Evolutionary conservation across 805 yeast genomes (phyloP).

Genomic region (Schwanniomyces yamadae): DNA sequence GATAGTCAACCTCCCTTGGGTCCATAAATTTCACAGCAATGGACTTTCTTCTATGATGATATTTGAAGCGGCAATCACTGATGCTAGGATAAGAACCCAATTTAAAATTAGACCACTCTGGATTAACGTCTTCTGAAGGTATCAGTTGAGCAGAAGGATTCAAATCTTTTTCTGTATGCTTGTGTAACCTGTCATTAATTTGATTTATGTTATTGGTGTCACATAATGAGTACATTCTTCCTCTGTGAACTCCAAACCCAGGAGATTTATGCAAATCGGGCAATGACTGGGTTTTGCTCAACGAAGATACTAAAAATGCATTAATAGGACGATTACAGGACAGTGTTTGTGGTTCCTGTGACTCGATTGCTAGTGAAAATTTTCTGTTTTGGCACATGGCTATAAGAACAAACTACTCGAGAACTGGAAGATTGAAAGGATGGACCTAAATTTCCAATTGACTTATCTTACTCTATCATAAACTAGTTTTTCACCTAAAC

Average conservation of each 20-base stretch:
- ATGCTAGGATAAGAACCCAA: no score
- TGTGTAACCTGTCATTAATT: conserved; percentile 1
- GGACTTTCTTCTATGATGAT: conserved; percentile 45
- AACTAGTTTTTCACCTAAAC: no score
- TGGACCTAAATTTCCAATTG: no score
- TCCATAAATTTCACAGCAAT: conserved; percentile 46
- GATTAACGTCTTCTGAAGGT: no score
- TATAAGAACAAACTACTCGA: no score
- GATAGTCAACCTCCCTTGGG: conserved; percentile 22
- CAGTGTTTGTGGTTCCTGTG: conserved; percentile 4
- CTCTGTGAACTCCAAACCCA: background rate
- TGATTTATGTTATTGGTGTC: conserved; percentile 7
- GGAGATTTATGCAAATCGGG: conserved; percentile 6
- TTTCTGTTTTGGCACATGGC: conserved; percentile 6
- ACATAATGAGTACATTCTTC: conserved; percentile 12
- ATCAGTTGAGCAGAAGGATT: no score
- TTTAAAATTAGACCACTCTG: no score
- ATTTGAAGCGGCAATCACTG: conserved; percentile 16
- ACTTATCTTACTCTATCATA: no score
- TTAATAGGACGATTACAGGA: conserved; percentile 15
- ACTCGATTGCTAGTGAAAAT: conserved; percentile 18
- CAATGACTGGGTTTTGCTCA: conserved; percentile 7
- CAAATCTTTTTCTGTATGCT: no score
- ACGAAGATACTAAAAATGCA: conserved; percentile 18
- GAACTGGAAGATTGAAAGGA: no score